phyloP scores from a whole-genome alignment of 2,329 filamentous ascomycete species.

The Ceratocystis diversiconidia region DNA sequence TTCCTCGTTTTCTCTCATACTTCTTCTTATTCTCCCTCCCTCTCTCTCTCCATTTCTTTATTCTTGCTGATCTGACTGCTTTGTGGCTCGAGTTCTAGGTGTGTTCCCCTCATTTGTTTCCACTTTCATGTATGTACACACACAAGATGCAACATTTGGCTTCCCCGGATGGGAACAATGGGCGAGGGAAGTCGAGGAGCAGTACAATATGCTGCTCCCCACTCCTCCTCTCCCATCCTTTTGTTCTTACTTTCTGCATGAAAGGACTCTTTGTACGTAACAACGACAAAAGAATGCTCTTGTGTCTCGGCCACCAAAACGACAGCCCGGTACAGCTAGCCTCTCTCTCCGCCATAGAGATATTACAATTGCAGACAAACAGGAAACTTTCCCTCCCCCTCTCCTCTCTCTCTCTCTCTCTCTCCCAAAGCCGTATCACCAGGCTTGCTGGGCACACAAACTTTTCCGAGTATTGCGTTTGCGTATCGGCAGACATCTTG shows the following conservation, averaged over 20 bases:
- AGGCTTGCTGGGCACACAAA: neutral
- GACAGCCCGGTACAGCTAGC: neutral
- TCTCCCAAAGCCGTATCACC: neutral
- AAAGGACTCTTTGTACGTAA: no score
- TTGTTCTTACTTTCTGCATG: neutral
- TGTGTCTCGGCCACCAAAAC: neutral
- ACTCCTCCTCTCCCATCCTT: neutral
- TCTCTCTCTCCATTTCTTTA: neutral
- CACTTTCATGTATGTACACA: neutral
- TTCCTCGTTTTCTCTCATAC: neutral
- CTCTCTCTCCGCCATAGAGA: neutral
- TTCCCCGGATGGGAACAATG: neutral
- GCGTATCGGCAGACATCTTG: constrained; percentile 1
- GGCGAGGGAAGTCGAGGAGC: neutral
- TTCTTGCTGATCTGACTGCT: neutral
- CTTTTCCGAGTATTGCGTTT: constrained; percentile 2
- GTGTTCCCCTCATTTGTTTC: neutral
- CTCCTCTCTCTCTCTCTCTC: neutral
- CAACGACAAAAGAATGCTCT: no score
- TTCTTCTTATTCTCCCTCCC: neutral
- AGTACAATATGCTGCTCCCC: neutral
- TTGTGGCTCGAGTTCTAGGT: neutral
- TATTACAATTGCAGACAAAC: neutral
- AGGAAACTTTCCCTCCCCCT: neutral
- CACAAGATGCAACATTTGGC: neutral